Evolutionary conservation across 768 basidiomycete species (phyloP), one percentile per base, ranked within the genome.

Genomic region (Hypsizygus marmoreus): DNA sequence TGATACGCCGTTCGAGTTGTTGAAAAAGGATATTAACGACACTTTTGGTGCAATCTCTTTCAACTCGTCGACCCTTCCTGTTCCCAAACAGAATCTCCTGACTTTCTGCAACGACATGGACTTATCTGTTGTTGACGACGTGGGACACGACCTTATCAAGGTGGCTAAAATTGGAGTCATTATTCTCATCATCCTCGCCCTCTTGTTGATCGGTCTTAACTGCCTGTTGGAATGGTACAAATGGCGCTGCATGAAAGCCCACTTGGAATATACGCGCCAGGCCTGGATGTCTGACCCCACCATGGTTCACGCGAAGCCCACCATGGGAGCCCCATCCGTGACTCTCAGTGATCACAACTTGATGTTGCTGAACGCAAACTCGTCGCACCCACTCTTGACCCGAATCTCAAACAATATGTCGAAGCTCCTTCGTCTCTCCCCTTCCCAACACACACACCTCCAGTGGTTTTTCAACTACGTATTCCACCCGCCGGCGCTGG

Each of bases 381-480:
- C 79, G 9, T 67, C 78, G 31, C 89, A 94, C 55, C 92, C 92
- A 0, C 70, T 93, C 30, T 69, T 92, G 36, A 84, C 82, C 6
- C 80, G 77, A 43, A 72, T 89, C 46, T 74, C 79, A 30, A 82
- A 84, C 60, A 62, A 62, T 16, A 47, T 91, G 5, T 71, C 81
- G 5, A 46, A 66, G 4, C 61, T 67, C 38, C 59, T 91, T 24
- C 77, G 65, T 32, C 69, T 92, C 47, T 74, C 76, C 6, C 77
- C 84, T 5, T 67, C 75, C 28, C 76, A 86, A 48, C 80, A 90
- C 56, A 78, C 76, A 19, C 79, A 89, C 55, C 66, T 91, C 13
- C 82, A 84, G 47, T 99, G 93, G 91, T 91, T 95, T 67, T 74
- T 89, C 58, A 79, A 88, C 57, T 97, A 97, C 69, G 73, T 99